Evolutionary conservation across 345 rosid genomes (phyloP).

Genomic region (Murraya paniculata): DNA sequence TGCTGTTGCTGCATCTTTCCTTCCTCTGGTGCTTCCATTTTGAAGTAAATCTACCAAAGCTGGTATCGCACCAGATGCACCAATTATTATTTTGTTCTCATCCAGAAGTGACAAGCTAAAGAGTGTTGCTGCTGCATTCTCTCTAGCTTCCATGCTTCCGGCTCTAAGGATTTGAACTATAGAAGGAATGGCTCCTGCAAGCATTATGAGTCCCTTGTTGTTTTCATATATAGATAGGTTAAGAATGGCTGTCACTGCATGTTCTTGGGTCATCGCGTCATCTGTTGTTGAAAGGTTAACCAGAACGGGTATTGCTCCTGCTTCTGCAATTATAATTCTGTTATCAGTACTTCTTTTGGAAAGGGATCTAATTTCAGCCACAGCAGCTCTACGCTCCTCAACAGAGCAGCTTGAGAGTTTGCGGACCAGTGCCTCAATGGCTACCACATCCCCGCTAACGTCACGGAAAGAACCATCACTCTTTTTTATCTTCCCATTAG

Average conservation of each 20-base stretch:
- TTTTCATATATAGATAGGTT: slow-evolving; percentile 83
- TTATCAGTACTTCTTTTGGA: slow-evolving; percentile 88
- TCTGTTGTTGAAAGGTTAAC: slow-evolving; percentile 62
- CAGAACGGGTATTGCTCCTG: slow-evolving; percentile 81
- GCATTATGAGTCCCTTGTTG: slow-evolving; percentile 82
- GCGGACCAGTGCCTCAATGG: slow-evolving; percentile 59
- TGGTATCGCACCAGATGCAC: slow-evolving; percentile 83
- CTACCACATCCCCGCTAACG: slow-evolving; percentile 60
- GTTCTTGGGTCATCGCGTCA: slow-evolving; percentile 60
- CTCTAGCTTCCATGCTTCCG: slow-evolving; percentile 86
- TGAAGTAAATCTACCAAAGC: slow-evolving; percentile 73
- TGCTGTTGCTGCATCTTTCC: slow-evolving; percentile 95
- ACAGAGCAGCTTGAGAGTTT: slow-evolving; percentile 58
- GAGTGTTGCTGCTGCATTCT: slow-evolving; percentile 93
- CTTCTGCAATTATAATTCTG: slow-evolving; percentile 75
- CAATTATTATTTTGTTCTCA: slow-evolving; percentile 88
- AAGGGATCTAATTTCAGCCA: slow-evolving; percentile 67
- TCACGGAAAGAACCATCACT: slow-evolving; percentile 66
- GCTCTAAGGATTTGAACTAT: slow-evolving; percentile 80
- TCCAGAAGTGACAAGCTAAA: slow-evolving; percentile 87
- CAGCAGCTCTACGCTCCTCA: slow-evolving; percentile 62
- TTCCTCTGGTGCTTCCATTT: slow-evolving; percentile 72
- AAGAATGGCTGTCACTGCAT: slow-evolving; percentile 83
- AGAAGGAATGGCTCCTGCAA: slow-evolving; percentile 80
- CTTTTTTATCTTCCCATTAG: slow-evolving; percentile 59